These are phyloP conservation scores for Colletotrichum tropicicola DNA, from an alignment of 2,329 filamentous ascomycete species.

Conservation along the genomic window DNA sequence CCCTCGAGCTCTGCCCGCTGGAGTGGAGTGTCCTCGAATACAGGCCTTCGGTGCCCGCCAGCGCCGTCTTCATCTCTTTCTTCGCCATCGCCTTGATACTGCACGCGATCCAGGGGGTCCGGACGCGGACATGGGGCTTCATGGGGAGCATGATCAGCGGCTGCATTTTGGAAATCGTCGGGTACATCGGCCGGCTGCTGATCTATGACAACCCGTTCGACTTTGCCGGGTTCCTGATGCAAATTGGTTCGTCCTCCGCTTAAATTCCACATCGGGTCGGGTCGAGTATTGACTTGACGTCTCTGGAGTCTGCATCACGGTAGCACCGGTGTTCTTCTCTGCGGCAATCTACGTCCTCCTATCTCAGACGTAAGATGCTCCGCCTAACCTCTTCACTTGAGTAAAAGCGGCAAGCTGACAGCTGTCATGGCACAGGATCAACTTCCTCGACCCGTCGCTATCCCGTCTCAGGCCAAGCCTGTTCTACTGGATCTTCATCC, in stretches of 20 bases:
- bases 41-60: conserved; percentile 47
- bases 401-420: background rate
- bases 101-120: conserved; percentile 51
- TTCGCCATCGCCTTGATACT: conserved; percentile 52
- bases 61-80: conserved; percentile 45
- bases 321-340: conserved; percentile 39
- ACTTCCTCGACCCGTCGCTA: conserved; percentile 36
- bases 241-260: conserved; percentile 54
- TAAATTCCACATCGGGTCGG: background rate
- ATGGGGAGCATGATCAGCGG: conserved; percentile 61
- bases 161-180: conserved; percentile 66
- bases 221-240: conserved; percentile 68
- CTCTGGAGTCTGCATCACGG: conserved; percentile 40
- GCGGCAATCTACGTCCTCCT: conserved; percentile 40
- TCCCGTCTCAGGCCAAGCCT: conserved; percentile 42
- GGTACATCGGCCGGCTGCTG: conserved; percentile 68
- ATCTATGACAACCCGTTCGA: conserved; percentile 65
- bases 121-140: conserved; percentile 53
- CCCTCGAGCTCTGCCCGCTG: conserved; percentile 53
- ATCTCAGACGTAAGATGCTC: conserved; percentile 16
- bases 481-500: conserved; percentile 51
- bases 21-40: conserved; percentile 51
- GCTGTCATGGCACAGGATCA: conserved; percentile 23
- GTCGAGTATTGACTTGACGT: conserved; percentile 36
- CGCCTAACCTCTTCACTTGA: background rate